A percentile compares a stretch with the other conserved stretches of the same genome.
These are phyloP conservation scores for Penicillium subrubescens DNA, from an alignment of 495 filamentous ascomycete genomes.

Conservation along the genomic window DNA sequence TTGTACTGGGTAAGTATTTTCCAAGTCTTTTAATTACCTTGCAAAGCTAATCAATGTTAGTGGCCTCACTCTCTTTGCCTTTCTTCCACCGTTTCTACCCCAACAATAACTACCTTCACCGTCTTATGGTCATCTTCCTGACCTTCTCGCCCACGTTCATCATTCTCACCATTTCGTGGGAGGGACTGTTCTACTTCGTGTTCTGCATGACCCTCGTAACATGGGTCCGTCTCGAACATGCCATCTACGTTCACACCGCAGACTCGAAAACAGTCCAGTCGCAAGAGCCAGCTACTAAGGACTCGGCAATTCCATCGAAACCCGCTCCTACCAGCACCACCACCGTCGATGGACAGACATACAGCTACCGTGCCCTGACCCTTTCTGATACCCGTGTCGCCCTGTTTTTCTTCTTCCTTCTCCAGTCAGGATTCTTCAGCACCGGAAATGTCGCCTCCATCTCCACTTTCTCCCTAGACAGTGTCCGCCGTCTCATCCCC, in stretches of 20 bases:
- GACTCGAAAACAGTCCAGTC: conserved; percentile 23
- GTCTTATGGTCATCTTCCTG: conserved; percentile 86
- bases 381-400: conserved; percentile 83
- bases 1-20: conserved; percentile 66
- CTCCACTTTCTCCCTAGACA: conserved; percentile 92
- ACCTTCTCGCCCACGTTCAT: conserved; percentile 93
- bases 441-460: conserved; percentile 96
- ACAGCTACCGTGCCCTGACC: conserved; percentile 68
- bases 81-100: conserved; percentile 79
- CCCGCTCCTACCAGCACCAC: conserved; percentile 32
- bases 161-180: conserved; percentile 96
- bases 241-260: conserved; percentile 61
- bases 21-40: neutral
- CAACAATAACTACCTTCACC: conserved; percentile 87
- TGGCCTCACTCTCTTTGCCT: conserved; percentile 76
- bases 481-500: conserved; percentile 87
- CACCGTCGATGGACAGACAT: conserved; percentile 39
- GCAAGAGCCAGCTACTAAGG: conserved; percentile 12
- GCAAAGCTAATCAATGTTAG: conserved; percentile 39
- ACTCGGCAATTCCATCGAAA: conserved; percentile 23
- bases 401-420: conserved; percentile 91
- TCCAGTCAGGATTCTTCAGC: conserved; percentile 96
- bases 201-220: conserved; percentile 82
- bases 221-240: conserved; percentile 91
- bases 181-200: conserved; percentile 92